phyloP scores from a whole-genome alignment of 78 protist species.

The Planoprotostelium fungivorum region DNA sequence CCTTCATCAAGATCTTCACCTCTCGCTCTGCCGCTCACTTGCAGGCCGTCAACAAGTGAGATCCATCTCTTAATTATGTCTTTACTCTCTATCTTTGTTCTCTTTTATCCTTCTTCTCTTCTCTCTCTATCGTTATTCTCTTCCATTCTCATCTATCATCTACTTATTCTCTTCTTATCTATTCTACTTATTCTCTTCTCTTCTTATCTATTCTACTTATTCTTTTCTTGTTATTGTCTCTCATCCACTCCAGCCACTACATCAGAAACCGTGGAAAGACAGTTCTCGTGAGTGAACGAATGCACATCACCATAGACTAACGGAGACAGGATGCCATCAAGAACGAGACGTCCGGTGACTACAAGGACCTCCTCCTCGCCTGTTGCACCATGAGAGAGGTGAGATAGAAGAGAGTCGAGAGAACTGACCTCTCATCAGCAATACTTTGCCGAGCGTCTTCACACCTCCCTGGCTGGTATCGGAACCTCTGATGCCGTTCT shows the following conservation, averaged over 20 bases:
- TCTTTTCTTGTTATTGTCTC: too few relatives aligned
- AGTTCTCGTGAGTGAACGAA: background rate
- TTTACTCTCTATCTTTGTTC: too few relatives aligned
- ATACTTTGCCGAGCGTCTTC: background rate
- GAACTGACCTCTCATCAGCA: background rate
- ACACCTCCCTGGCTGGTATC: background rate
- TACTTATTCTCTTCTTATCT: too few relatives aligned
- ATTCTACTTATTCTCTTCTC: too few relatives aligned
- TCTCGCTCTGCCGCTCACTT: slow-evolving; percentile 3
- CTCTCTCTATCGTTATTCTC: too few relatives aligned
- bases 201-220: too few relatives aligned
- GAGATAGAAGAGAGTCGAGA: background rate
- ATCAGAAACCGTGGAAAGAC: background rate
- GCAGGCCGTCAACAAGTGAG: background rate
- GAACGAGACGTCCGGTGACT: slow-evolving; percentile 13
- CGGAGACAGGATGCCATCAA: slow-evolving; percentile 6
- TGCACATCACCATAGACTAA: background rate
- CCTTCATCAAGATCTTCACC: slow-evolving; percentile 1
- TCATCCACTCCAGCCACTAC: background rate
- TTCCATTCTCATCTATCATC: too few relatives aligned
- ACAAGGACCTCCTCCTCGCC: slow-evolving; percentile 6
- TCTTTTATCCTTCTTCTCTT: too few relatives aligned
- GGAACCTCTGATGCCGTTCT: slow-evolving; percentile 9
- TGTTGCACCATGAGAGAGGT: slow-evolving; percentile 6
- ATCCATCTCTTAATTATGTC: background rate